Conservation (phyloP, 2,329 filamentous ascomycete genomes). For the Arthroderma sp. region DNA sequence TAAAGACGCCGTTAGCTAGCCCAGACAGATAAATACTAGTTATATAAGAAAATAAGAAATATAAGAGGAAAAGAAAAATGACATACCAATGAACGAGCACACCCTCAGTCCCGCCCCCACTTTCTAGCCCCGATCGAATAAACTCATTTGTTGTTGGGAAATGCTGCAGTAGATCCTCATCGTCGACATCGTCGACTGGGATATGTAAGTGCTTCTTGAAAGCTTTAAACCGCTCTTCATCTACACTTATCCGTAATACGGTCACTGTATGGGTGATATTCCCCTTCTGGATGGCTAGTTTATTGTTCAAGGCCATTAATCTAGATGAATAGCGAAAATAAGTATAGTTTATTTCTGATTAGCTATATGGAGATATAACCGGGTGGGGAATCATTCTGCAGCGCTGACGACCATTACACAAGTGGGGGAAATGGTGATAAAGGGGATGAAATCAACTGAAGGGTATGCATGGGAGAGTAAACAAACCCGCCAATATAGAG, state of each 20-base stretch:
- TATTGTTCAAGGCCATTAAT: slow-evolving; percentile 64
- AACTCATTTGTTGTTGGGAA: slow-evolving; percentile 69
- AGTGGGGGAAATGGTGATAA: not conserved
- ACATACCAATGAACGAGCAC: slow-evolving; percentile 58
- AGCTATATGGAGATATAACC: not conserved
- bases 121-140: slow-evolving; percentile 62
- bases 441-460: not conserved
- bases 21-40: not conserved
- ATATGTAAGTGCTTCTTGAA: slow-evolving; percentile 68
- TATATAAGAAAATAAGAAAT: not conserved
- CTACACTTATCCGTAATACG: slow-evolving; percentile 53
- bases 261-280: slow-evolving; percentile 88
- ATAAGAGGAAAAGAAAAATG: slow-evolving; percentile 3
- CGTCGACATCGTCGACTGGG: slow-evolving; percentile 80
- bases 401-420: not conserved
- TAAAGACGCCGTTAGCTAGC: slow-evolving; percentile 29
- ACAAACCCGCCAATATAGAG: slow-evolving; percentile 68
- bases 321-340: slow-evolving; percentile 35
- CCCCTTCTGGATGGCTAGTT: slow-evolving; percentile 55
- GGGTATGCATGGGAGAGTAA: slow-evolving; percentile 3
- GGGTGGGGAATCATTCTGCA: not conserved
- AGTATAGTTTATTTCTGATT: not conserved
- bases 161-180: slow-evolving; percentile 73
- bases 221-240: slow-evolving; percentile 45
- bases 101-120: slow-evolving; percentile 34